phyloP scores from a whole-genome alignment of 1,139 yeast genomes.

The Sugiyamaella sp. region DNA sequence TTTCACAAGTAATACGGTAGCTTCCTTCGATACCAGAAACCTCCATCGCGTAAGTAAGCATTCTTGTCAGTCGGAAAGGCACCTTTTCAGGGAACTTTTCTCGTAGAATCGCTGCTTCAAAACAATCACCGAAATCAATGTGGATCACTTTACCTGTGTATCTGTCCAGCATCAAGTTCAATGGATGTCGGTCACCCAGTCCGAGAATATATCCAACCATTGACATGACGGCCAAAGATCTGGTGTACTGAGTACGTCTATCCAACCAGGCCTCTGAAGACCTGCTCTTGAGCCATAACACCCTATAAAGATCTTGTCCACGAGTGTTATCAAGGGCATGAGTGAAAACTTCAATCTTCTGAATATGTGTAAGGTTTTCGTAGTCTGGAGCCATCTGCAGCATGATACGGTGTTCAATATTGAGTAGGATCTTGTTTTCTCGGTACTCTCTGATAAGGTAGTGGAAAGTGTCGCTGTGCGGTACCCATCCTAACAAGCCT shows the following conservation, averaged over 20 bases:
- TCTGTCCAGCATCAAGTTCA: slow-evolving; percentile 92
- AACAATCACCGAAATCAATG: slow-evolving; percentile 98
- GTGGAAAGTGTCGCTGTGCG: slow-evolving; percentile 96
- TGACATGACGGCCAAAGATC: slow-evolving; percentile 97
- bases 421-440: slow-evolving; percentile 84
- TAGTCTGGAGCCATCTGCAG: slow-evolving; percentile 98
- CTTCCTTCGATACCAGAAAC: slow-evolving; percentile 99
- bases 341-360: slow-evolving; percentile 95
- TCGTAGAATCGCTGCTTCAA: slow-evolving; percentile 94
- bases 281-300: slow-evolving; percentile 92
- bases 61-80: slow-evolving; percentile 93
- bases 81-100: slow-evolving; percentile 98
- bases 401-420: slow-evolving; percentile 95
- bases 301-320: slow-evolving; percentile 95
- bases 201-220: slow-evolving; percentile 98
- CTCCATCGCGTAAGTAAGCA: slow-evolving; percentile 98
- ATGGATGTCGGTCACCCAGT: slow-evolving; percentile 96
- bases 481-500: slow-evolving; percentile 97
- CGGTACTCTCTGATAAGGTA: slow-evolving; percentile 89
- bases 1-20: slow-evolving; percentile 93
- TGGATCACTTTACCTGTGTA: slow-evolving; percentile 94
- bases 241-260: slow-evolving; percentile 91
- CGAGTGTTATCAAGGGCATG: slow-evolving; percentile 94
- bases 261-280: slow-evolving; percentile 98
- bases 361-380: slow-evolving; percentile 82